Evolutionary conservation across 2,329 filamentous ascomycete species (phyloP).

Genomic region (Pseudogymnoascus sp.): DNA sequence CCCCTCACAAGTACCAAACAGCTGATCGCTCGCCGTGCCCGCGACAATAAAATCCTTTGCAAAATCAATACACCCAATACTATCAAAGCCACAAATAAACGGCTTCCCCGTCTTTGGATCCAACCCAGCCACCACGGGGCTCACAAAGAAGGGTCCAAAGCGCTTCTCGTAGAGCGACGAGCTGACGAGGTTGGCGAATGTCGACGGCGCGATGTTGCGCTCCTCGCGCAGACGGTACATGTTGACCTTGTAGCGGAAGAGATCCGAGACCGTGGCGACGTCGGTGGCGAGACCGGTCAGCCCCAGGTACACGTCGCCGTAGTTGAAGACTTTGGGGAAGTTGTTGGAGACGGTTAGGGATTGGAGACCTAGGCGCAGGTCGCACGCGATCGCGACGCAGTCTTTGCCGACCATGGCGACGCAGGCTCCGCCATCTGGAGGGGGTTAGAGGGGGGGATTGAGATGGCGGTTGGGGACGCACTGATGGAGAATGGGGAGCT

Average conservation of each 20-base stretch:
- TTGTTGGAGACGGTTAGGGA: conserved; percentile 97
- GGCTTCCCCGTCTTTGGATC: conserved; percentile 90
- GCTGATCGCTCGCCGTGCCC: conserved; percentile 90
- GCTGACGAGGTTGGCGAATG: conserved; percentile 92
- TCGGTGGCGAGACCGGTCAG: conserved; percentile 95
- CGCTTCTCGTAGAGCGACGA: conserved; percentile 87
- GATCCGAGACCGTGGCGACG: conserved; percentile 85
- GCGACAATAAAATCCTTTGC: conserved; percentile 99
- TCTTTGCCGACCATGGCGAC: conserved; percentile 99
- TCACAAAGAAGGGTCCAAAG: conserved; percentile 95
- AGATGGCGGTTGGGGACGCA: conserved; percentile 37
- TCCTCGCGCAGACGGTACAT: conserved; percentile 99
- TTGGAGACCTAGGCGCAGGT: conserved; percentile 94
- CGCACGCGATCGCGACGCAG: conserved; percentile 98
- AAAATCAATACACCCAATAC: conserved; percentile 98
- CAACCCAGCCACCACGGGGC: conserved; percentile 87
- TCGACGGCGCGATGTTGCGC: conserved; percentile 87
- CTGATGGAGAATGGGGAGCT: conserved; percentile 93
- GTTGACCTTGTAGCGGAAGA: conserved; percentile 99
- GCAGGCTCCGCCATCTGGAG: conserved; percentile 74
- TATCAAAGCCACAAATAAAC: conserved; percentile 98
- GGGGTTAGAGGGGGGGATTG: conserved; percentile 18
- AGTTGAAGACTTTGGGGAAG: conserved; percentile 99
- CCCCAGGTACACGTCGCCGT: conserved; percentile 90
- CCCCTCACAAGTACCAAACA: conserved; percentile 97